Evolutionary conservation across 192 early-diverging fungal genomes (phyloP).

Genomic region (Spinellus fusiger): DNA sequence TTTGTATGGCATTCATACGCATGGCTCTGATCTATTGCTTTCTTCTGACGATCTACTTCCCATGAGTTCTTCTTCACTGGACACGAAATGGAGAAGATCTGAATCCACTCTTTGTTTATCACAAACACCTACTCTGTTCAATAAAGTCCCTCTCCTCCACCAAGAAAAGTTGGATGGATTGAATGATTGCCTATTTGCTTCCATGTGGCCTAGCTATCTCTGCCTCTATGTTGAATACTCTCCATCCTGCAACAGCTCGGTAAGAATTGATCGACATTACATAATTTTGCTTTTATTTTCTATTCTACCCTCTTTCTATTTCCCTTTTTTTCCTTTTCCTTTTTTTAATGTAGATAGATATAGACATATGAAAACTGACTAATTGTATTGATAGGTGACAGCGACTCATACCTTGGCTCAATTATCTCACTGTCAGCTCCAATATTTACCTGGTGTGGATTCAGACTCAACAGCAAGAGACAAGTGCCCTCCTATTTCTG

Average conservation of each 20-base stretch:
- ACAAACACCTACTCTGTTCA: no score
- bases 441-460: slow-evolving; percentile 15
- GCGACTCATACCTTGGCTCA: slow-evolving; percentile 30
- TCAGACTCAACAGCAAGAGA: slow-evolving; percentile 5
- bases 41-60: no score
- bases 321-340: background rate
- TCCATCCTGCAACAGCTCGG: slow-evolving; percentile 18
- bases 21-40: no score
- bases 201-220: slow-evolving; percentile 37
- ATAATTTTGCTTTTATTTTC: background rate
- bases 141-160: background rate
- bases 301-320: background rate
- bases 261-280: background rate
- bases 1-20: no score
- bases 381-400: slow-evolving; percentile 18
- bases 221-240: slow-evolving; percentile 34
- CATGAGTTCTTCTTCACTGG: no score
- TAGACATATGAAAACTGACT: no score
- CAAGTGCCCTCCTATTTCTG: slow-evolving; percentile 22
- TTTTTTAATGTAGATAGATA: background rate
- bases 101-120: no score
- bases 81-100: no score
- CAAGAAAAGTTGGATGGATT: background rate
- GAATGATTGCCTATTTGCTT: background rate
- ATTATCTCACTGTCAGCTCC: slow-evolving; percentile 22